Percentiles rank a stretch among this genome's conserved stretches.
These are phyloP conservation scores for Stygiomarasmius scandens DNA, from an alignment of 1,284 basidiomycete genomes.

Conservation along the genomic window DNA sequence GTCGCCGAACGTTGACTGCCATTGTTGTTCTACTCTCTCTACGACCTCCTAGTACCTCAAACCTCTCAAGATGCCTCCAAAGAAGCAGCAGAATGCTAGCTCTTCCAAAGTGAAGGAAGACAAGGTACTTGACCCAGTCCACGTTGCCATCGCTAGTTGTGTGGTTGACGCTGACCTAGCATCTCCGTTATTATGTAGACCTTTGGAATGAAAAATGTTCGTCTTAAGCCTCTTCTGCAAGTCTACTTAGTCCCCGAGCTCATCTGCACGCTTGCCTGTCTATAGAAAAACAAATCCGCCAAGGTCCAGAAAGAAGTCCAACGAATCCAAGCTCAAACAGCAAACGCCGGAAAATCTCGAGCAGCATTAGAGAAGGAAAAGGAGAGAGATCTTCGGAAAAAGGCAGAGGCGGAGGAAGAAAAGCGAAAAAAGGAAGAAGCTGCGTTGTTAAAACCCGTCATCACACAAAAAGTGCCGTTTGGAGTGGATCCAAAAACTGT, in stretches of 20 bases:
- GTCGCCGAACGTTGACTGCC: not conserved
- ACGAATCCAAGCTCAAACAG: constrained; percentile 76
- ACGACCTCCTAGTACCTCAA: not conserved
- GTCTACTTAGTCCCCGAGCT: not conserved
- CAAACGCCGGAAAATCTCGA: constrained; percentile 76
- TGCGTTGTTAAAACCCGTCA: constrained; percentile 73
- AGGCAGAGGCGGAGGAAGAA: constrained; percentile 81
- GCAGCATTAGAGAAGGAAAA: constrained; percentile 81
- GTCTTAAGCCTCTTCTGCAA: constrained; percentile 27
- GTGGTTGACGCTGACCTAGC: constrained; percentile 24
- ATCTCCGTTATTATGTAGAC: constrained; percentile 55
- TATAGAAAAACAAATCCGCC: constrained; percentile 94
- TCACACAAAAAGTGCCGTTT: constrained; percentile 85
- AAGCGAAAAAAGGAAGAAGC: constrained; percentile 87
- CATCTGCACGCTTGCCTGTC: too few species aligned
- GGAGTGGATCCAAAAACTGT: constrained; percentile 95
- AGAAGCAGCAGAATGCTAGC: constrained; percentile 52
- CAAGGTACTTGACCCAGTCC: constrained; percentile 50
- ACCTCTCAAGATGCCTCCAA: constrained; percentile 61
- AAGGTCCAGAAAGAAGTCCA: constrained; percentile 90
- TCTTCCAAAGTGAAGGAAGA: constrained; percentile 68
- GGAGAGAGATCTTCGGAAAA: constrained; percentile 78
- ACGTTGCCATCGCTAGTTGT: constrained; percentile 14
- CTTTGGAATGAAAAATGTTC: constrained; percentile 88
- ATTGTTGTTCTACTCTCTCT: not conserved